Evolutionary conservation across 2,329 filamentous ascomycete species (phyloP), one percentile per base, ranked within the genome.

Genomic region (Fusarium pseudonygamai): DNA sequence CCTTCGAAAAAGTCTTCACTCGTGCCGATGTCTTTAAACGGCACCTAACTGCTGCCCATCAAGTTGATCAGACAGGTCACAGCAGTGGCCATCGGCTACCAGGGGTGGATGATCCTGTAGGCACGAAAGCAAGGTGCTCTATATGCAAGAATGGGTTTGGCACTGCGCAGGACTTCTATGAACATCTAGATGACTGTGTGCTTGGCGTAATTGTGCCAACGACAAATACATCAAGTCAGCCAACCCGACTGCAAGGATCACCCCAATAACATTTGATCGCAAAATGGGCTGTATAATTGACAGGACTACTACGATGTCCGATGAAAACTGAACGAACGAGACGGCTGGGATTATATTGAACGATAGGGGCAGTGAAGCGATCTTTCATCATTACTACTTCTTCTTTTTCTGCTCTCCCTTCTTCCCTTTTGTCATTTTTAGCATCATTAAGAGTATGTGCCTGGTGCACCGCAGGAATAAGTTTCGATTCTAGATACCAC

Each of bases 11-110:
- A 86, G 94, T 93, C 73, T 98, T 99, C 83, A 98, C 97, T 84
- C 90, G 96, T 58, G 95, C 96, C 42, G 96, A 99, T 79, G 95
- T 98, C 45, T 98, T 98, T 87, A 98, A 98, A 86, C 89, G 96
- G 57, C 96, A 99, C 82, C 86, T 99, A 59, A 97, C 95, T 18
- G 93, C 94, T 0, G 93, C 97, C 1, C 96, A 99, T 81, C 92
- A 93, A 37, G 96, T 98, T 28, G 96, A 98, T 82, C 96, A 98
- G 83, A 96, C 93, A 2, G 93, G 95, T 12, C 95, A 95, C 2
- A 97, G 97, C 81, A 93, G 93, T 81, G 86, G 91, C 90, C 84
- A 87, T 87, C 45, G 72, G 47, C 47, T 77, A 20, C 68, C 71
- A 30, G 63, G 65, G 24, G 71, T 66, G 16, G 73, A 76, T 15